phyloP scores from a whole-genome alignment of 192 early-diverging fungal species.

The Entomortierella lignicola region DNA sequence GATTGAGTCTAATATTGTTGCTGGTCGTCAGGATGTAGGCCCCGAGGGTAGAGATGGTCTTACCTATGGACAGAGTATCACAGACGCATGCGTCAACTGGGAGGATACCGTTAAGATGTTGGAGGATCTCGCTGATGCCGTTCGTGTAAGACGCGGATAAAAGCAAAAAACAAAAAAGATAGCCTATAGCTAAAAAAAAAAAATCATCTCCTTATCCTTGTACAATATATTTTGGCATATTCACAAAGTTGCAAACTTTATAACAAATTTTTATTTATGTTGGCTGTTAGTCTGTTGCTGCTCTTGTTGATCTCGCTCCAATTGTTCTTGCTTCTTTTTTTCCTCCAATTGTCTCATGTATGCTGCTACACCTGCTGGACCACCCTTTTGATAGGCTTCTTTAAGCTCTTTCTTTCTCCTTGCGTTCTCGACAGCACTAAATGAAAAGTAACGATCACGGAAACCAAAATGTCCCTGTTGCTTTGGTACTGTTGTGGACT shows the following conservation, averaged over 20 bases:
- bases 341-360: constrained; percentile 35
- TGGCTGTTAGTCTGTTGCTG: background rate
- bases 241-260: too few relatives aligned
- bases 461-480: constrained; percentile 43
- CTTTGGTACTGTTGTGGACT: constrained; percentile 34
- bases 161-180: too few relatives aligned
- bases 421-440: constrained; percentile 40
- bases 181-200: too few relatives aligned
- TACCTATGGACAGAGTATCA: constrained; percentile 91
- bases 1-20: constrained; percentile 92
- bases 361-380: constrained; percentile 32
- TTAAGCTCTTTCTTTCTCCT: constrained; percentile 52
- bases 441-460: constrained; percentile 49
- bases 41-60: constrained; percentile 71
- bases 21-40: constrained; percentile 90
- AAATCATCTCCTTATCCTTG: too few relatives aligned
- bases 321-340: constrained; percentile 33
- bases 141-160: constrained; percentile 68
- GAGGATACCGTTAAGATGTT: constrained; percentile 84
- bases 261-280: background rate
- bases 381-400: constrained; percentile 45
- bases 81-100: constrained; percentile 94
- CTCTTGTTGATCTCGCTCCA: too few relatives aligned
- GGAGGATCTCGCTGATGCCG: constrained; percentile 80
- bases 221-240: too few relatives aligned